A percentile compares a stretch with the other conserved stretches of the same genome.
Evolutionary conservation across 768 basidiomycete genomes (phyloP).

Genomic region (Amanita muscaria): DNA sequence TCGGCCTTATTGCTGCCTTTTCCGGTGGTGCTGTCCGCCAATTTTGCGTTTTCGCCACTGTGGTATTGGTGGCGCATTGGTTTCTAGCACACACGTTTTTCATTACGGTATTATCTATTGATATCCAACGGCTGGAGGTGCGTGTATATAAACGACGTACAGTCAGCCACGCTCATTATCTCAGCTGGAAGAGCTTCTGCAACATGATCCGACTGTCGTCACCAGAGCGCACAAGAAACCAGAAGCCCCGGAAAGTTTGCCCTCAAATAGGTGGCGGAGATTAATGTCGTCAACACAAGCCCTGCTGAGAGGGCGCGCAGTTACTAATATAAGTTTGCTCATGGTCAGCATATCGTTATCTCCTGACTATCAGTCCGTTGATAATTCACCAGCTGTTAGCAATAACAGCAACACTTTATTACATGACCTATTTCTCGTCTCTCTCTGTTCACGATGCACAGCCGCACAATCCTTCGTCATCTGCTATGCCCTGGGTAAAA

Average conservation of each 20-base stretch:
- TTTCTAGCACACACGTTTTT: constrained; percentile 96
- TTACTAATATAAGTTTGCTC: constrained; percentile 73
- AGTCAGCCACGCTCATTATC: constrained; percentile 7
- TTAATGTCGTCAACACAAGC: constrained; percentile 32
- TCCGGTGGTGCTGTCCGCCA: constrained; percentile 79
- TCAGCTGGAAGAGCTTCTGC: constrained; percentile 79
- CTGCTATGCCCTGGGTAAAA: neutral
- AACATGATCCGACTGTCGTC: constrained; percentile 53
- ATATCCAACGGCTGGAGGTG: constrained; percentile 88
- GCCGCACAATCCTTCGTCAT: constrained; percentile 10
- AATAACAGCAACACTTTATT: constrained; percentile 67
- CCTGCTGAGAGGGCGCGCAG: constrained; percentile 56
- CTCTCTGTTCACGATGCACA: constrained; percentile 20
- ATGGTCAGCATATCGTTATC: constrained; percentile 38
- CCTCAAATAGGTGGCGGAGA: constrained; percentile 36
- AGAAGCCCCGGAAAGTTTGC: constrained; percentile 24
- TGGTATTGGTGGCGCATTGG: constrained; percentile 95
- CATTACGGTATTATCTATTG: constrained; percentile 88
- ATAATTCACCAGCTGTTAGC: constrained; percentile 52
- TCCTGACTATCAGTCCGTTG: constrained; percentile 4
- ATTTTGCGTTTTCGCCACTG: constrained; percentile 89
- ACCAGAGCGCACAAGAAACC: constrained; percentile 31
- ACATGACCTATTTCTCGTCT: constrained; percentile 51
- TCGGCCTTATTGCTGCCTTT: constrained; percentile 68
- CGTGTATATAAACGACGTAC: constrained; percentile 14